Percentiles rank a stretch among this genome's conserved stretches.
Evolutionary conservation across 1,284 basidiomycete species (phyloP).

Genomic region (Moniliophthora roreri): DNA sequence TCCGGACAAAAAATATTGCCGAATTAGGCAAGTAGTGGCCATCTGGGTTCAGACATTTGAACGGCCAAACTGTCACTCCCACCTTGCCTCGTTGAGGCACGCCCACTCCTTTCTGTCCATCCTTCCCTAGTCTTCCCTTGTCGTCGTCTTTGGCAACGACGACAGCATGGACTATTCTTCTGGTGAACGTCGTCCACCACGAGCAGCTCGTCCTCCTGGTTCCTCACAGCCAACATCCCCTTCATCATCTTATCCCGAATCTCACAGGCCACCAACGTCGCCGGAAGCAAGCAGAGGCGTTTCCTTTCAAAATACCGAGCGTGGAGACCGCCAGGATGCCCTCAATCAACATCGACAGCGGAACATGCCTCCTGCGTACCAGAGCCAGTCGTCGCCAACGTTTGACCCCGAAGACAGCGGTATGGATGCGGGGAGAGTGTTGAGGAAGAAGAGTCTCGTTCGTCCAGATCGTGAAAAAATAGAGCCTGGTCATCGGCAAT

Average conservation of each 20-base stretch:
- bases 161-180: slow-evolving; percentile 41
- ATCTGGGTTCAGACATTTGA: neutral
- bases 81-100: neutral
- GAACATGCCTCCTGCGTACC: slow-evolving; percentile 53
- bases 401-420: slow-evolving; percentile 47
- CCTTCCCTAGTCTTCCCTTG: neutral
- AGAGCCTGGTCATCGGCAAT: slow-evolving; percentile 92
- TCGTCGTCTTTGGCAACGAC: neutral
- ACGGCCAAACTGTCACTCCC: neutral
- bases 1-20: neutral
- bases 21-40: neutral
- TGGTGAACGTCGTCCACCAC: slow-evolving; percentile 44
- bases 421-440: slow-evolving; percentile 44
- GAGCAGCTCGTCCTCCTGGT: slow-evolving; percentile 40
- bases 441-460: slow-evolving; percentile 93
- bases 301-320: slow-evolving; percentile 67
- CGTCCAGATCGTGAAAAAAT: slow-evolving; percentile 95
- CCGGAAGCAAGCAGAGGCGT: slow-evolving; percentile 42
- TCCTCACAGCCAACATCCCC: slow-evolving; percentile 25
- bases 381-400: slow-evolving; percentile 45
- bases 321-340: slow-evolving; percentile 58
- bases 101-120: neutral
- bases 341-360: slow-evolving; percentile 54
- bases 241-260: slow-evolving; percentile 28
- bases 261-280: slow-evolving; percentile 23